phyloP scores from a whole-genome alignment of 176 grass and related monocot species.

The Carex pumila region DNA sequence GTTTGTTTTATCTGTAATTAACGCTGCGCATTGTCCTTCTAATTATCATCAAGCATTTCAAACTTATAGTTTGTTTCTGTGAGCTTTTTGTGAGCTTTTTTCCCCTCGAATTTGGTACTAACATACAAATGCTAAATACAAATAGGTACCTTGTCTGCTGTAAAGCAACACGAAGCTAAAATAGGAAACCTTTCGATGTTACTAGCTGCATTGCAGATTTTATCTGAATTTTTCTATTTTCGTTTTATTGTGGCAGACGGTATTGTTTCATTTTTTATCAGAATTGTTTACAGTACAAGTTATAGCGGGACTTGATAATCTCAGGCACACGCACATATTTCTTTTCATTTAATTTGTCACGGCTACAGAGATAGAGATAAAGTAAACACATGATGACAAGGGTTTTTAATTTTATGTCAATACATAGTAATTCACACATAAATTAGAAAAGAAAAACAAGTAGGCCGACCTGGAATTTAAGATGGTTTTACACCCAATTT shows the following conservation, averaged over 20 bases:
- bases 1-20: no score
- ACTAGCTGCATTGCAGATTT: neutral
- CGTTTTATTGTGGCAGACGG: neutral
- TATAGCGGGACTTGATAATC: neutral
- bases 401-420: no score
- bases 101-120: neutral
- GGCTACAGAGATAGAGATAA: neutral
- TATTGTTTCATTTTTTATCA: neutral
- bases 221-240: neutral
- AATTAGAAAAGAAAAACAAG: no score
- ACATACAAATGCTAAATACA: slow-evolving; percentile 9
- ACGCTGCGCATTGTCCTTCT: neutral
- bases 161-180: neutral
- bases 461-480: no score
- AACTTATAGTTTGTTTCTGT: neutral
- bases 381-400: neutral
- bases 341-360: no score
- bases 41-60: neutral
- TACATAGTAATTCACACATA: no score
- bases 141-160: neutral
- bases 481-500: no score
- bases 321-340: neutral
- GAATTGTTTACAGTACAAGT: neutral
- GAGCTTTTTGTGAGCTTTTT: slow-evolving; percentile 10
- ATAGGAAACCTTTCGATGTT: neutral